Conservation (phyloP, 1,284 basidiomycete species). For the Trichosporon sp. region DNA sequence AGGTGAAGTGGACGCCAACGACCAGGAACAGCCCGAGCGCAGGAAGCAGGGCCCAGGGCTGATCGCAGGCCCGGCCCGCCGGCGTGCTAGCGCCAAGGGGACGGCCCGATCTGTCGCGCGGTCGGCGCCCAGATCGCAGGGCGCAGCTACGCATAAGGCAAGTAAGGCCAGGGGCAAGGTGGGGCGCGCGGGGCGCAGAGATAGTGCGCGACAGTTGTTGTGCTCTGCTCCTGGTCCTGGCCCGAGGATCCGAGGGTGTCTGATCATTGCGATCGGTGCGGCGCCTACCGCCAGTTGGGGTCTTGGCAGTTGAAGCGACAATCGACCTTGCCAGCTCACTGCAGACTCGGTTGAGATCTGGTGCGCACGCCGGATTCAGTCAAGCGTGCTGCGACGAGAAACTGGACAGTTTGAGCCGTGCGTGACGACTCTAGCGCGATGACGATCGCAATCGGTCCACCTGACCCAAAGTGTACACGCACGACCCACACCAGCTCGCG, state of each 20-base stretch:
- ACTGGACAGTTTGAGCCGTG: too few relatives aligned
- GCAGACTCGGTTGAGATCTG: too few relatives aligned
- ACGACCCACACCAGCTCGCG: too few relatives aligned
- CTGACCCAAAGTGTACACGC: too few relatives aligned
- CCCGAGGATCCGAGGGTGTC: neutral
- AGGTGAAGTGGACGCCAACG: neutral
- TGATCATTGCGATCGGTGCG: neutral
- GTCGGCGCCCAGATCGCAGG: too few relatives aligned
- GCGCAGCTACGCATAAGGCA: neutral
- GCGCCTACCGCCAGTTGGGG: too few relatives aligned
- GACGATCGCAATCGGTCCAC: too few relatives aligned
- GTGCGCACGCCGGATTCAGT: too few relatives aligned
- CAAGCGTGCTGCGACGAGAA: too few relatives aligned
- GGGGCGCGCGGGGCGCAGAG: neutral
- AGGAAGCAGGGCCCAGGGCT: neutral
- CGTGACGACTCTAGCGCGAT: too few relatives aligned
- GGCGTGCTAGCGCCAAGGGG: too few relatives aligned
- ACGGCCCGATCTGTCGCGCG: neutral
- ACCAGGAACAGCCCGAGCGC: too few relatives aligned
- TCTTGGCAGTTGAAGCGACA: neutral
- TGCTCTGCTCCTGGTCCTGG: neutral
- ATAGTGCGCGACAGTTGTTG: neutral
- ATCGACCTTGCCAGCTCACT: neutral
- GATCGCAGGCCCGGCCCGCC: neutral
- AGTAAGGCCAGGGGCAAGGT: neutral